phyloP scores from a whole-genome alignment of 2,329 filamentous ascomycete species.

The Sarocladiaceae sp. region DNA sequence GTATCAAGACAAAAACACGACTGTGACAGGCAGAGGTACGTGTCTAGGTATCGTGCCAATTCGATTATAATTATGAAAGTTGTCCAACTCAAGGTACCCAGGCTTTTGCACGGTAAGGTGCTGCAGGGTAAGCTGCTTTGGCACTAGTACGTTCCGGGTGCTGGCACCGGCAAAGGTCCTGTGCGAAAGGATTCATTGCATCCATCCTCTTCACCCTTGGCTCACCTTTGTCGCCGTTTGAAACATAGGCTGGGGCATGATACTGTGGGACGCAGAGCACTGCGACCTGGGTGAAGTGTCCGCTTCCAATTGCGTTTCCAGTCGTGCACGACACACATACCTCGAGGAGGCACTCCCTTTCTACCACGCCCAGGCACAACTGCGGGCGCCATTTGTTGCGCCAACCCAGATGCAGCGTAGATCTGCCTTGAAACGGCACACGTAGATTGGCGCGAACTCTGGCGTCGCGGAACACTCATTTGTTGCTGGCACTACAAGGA shows the following conservation, averaged over 20 bases:
- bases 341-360: neutral
- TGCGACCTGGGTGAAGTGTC: neutral
- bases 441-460: neutral
- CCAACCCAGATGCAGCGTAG: conserved; percentile 6
- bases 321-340: neutral
- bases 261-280: neutral
- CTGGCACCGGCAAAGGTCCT: no score
- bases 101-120: no score
- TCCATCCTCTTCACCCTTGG: neutral
- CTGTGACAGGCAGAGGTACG: no score
- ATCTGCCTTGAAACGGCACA: neutral
- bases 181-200: neutral
- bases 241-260: neutral
- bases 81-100: no score
- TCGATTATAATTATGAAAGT: no score
- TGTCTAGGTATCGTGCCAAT: no score
- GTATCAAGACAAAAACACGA: neutral
- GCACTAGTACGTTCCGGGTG: no score
- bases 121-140: no score
- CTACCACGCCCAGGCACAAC: neutral
- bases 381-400: neutral
- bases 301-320: neutral
- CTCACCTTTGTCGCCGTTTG: neutral
- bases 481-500: neutral
- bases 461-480: neutral